Percentiles rank a stretch among this genome's conserved stretches.
Evolutionary conservation across 371 early-diverging fungal genomes (phyloP).

Genomic region (Mucor lusitanicus): DNA sequence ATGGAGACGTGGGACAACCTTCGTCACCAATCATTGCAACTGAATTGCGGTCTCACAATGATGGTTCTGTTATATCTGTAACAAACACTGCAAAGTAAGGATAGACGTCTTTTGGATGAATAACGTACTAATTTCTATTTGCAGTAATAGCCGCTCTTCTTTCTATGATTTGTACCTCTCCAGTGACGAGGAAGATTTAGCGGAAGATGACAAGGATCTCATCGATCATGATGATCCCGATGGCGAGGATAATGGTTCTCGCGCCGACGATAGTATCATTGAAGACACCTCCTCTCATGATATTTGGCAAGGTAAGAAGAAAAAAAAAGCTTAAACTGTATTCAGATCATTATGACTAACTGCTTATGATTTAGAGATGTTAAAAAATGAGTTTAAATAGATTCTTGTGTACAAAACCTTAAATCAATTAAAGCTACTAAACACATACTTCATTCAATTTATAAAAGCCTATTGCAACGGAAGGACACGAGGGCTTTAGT

Average conservation of each 20-base stretch:
- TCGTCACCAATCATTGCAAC: neutral
- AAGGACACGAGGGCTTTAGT: no score
- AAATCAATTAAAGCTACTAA: neutral
- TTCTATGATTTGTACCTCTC: conserved; percentile 14
- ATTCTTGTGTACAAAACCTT: neutral
- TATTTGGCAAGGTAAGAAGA: conserved; percentile 25
- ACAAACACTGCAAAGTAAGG: neutral
- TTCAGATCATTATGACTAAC: neutral
- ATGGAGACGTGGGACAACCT: conserved; percentile 11
- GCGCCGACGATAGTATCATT: conserved; percentile 2
- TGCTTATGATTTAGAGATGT: conserved; percentile 19
- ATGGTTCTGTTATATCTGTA: conserved; percentile 2
- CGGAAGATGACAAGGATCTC: conserved; percentile 2
- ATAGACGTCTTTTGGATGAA: neutral
- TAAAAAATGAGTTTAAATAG: conserved; percentile 8
- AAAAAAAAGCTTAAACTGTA: neutral
- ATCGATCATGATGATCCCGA: conserved; percentile 1
- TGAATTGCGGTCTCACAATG: conserved; percentile 3
- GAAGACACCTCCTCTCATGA: conserved; percentile 21
- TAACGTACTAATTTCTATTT: neutral
- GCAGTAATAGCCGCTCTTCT: conserved; percentile 4
- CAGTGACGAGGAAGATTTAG: conserved; percentile 17
- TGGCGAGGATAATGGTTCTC: neutral
- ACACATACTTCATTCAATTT: neutral
- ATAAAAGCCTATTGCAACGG: no score